phyloP scores from a whole-genome alignment of 1,284 basidiomycete genomes.

The Cryptococcus sp. region DNA sequence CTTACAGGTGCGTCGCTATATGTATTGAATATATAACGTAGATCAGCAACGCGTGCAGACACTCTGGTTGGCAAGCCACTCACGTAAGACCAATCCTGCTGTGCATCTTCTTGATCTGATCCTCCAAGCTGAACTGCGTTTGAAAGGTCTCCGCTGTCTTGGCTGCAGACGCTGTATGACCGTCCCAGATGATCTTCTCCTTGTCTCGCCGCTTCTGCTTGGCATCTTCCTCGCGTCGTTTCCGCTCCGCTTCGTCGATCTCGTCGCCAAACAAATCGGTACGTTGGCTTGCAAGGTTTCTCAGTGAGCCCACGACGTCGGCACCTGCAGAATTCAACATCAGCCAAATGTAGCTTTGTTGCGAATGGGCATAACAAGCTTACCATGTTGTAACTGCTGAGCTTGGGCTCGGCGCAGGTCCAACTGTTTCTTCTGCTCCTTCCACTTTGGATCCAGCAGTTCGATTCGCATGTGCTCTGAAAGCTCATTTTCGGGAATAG shows the following conservation, averaged over 20 bases:
- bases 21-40: not conserved
- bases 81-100: conserved; percentile 61
- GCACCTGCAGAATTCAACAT: conserved; percentile 58
- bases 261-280: conserved; percentile 91
- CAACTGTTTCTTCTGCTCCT: conserved; percentile 82
- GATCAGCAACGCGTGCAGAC: not conserved
- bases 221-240: conserved; percentile 81
- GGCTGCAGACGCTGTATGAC: conserved; percentile 86
- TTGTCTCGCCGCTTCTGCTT: conserved; percentile 73
- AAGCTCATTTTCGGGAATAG: conserved; percentile 90
- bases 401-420: conserved; percentile 88
- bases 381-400: conserved; percentile 75
- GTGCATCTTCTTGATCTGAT: conserved; percentile 92
- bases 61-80: conserved; percentile 7
- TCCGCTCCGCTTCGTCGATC: conserved; percentile 77
- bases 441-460: conserved; percentile 95
- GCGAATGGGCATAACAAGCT: not conserved
- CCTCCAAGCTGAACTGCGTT: conserved; percentile 85
- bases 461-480: conserved; percentile 99
- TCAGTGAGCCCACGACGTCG: conserved; percentile 86
- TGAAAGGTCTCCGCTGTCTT: conserved; percentile 87
- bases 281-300: conserved; percentile 84
- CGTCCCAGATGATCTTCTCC: conserved; percentile 94
- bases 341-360: not conserved
- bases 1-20: conserved; percentile 12